Conservation (phyloP, 164 flowering plant species). For the Vitis labrusca region DNA sequence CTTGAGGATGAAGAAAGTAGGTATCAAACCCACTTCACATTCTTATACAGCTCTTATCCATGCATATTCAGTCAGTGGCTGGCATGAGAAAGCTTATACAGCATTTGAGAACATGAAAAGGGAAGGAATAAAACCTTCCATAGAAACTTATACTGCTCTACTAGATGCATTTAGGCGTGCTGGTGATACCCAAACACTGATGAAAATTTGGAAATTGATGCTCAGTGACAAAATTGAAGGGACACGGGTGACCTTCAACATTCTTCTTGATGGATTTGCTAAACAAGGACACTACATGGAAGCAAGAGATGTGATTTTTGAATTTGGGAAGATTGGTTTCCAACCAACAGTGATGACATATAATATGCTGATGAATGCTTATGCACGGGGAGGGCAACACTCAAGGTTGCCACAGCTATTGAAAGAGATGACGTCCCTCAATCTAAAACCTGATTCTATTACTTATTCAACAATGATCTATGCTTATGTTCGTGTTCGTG, state of each 20-base stretch:
- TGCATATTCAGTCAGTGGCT: conserved; percentile 77
- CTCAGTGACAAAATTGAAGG: conserved; percentile 61
- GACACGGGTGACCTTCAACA: conserved; percentile 79
- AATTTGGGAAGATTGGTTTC: conserved; percentile 74
- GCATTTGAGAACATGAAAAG: conserved; percentile 72
- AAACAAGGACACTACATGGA: conserved; percentile 83
- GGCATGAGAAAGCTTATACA: conserved; percentile 81
- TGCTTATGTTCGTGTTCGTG: conserved; percentile 88
- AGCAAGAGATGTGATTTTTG: conserved; percentile 83
- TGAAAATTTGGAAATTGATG: conserved; percentile 85
- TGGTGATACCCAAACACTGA: conserved; percentile 66
- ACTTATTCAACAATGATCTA: conserved; percentile 88
- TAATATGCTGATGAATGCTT: conserved; percentile 93
- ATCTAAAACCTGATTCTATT: conserved; percentile 79
- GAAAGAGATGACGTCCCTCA: conserved; percentile 79
- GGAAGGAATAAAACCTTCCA: conserved; percentile 72
- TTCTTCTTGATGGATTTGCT: conserved; percentile 85
- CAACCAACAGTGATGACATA: conserved; percentile 85
- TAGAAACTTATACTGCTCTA: conserved; percentile 86
- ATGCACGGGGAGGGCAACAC: conserved; percentile 90
- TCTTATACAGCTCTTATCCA: conserved; percentile 89
- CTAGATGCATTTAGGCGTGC: conserved; percentile 90
- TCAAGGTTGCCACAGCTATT: conserved; percentile 77
- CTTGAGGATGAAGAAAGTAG: conserved; percentile 75
- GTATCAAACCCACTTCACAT: conserved; percentile 76